phyloP scores from a whole-genome alignment of 2,329 filamentous ascomycete genomes.

The Chaetomium sp. region DNA sequence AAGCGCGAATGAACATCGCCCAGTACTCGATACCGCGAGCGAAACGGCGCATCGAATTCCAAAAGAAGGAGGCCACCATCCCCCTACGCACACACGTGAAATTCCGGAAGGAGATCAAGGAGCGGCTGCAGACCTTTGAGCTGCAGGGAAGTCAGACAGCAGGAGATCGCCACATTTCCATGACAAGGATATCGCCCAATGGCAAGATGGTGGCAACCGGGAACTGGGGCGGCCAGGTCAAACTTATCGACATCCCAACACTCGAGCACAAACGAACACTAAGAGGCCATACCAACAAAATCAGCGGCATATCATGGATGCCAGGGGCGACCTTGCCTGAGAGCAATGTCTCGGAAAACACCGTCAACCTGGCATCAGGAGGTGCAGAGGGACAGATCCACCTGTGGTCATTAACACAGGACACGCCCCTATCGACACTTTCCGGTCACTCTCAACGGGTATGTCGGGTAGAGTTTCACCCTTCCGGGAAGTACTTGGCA shows the following conservation, averaged over 20 bases:
- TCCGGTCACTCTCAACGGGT: constrained; percentile 84
- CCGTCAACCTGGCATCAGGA: constrained; percentile 85
- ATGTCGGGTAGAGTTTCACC: constrained; percentile 91
- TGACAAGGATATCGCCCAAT: constrained; percentile 86
- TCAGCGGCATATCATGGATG: constrained; percentile 89
- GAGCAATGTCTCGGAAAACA: constrained; percentile 68
- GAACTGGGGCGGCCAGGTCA: constrained; percentile 90
- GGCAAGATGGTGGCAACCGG: constrained; percentile 83
- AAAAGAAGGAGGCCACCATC: constrained; percentile 80
- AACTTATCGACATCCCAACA: constrained; percentile 80
- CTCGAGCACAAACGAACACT: constrained; percentile 75
- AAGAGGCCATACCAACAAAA: constrained; percentile 83
- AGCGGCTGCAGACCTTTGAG: constrained; percentile 79
- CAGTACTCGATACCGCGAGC: constrained; percentile 82
- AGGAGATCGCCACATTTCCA: constrained; percentile 86
- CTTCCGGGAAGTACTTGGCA: constrained; percentile 84
- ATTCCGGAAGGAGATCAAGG: constrained; percentile 86
- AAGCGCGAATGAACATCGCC: constrained; percentile 78
- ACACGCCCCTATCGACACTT: constrained; percentile 81
- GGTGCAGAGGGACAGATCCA: constrained; percentile 86
- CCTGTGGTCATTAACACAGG: constrained; percentile 85
- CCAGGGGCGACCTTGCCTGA: constrained; percentile 76
- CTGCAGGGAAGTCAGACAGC: constrained; percentile 92
- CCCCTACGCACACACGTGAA: constrained; percentile 88
- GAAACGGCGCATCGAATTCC: constrained; percentile 72